phyloP scores from a whole-genome alignment of 208 protist genomes.

The Trypanosomatidae sp. region DNA sequence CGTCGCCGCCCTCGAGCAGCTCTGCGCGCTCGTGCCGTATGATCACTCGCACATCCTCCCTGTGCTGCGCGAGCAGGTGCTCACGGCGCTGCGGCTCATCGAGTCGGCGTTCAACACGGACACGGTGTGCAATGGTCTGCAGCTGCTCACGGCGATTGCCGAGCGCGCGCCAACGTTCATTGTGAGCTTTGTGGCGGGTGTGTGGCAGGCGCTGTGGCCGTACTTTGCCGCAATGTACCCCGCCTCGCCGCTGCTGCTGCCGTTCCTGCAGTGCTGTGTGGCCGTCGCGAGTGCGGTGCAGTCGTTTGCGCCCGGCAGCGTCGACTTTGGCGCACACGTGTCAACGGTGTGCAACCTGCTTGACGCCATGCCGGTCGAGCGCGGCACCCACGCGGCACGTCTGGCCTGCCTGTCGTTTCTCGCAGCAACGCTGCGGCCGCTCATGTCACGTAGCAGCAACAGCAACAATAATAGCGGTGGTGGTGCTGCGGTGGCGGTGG shows the following conservation, averaged over 20 bases:
- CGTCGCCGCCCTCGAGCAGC: slow-evolving; percentile 52
- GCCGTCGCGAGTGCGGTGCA: slow-evolving; percentile 40
- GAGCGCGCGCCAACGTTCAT: slow-evolving; percentile 67
- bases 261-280: slow-evolving; percentile 61
- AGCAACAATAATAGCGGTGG: too few relatives aligned
- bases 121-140: slow-evolving; percentile 44
- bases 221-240: slow-evolving; percentile 30
- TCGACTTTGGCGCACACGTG: slow-evolving; percentile 45
- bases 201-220: slow-evolving; percentile 34
- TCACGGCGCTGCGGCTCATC: slow-evolving; percentile 44
- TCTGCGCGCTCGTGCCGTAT: slow-evolving; percentile 72
- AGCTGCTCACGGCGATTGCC: slow-evolving; percentile 47
- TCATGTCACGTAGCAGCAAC: too few relatives aligned
- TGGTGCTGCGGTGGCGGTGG: too few relatives aligned
- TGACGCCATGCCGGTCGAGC: slow-evolving; percentile 35
- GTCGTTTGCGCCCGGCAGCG: slow-evolving; percentile 28
- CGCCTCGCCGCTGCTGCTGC: slow-evolving; percentile 30
- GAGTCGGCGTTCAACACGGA: slow-evolving; percentile 29
- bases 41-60: slow-evolving; percentile 79
- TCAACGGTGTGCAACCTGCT: slow-evolving; percentile 39
- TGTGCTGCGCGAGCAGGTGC: slow-evolving; percentile 58
- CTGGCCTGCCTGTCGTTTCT: slow-evolving; percentile 69
- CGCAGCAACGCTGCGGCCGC: slow-evolving; percentile 39
- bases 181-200: slow-evolving; percentile 55
- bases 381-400: slow-evolving; percentile 25